These are phyloP conservation scores for Aspergillus sp. DNA, from an alignment of 2,329 filamentous ascomycete genomes.

Conservation along the genomic window DNA sequence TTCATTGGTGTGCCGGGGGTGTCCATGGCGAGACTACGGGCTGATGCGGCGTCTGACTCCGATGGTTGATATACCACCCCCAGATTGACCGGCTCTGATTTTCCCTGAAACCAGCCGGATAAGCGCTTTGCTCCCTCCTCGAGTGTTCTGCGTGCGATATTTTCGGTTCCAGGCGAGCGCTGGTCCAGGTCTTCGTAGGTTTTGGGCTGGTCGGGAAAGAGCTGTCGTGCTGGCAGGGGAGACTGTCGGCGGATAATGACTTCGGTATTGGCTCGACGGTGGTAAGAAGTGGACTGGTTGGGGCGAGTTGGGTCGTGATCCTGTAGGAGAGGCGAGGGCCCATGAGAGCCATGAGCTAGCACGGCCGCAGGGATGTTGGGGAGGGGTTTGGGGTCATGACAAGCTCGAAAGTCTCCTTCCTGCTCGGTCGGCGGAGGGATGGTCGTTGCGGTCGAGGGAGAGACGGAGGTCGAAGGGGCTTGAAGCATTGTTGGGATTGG, in stretches of 20 bases:
- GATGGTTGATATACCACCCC: conserved; percentile 28
- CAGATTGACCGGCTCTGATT: conserved; percentile 49
- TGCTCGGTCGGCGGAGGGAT: conserved; percentile 8
- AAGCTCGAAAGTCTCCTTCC: conserved; percentile 12
- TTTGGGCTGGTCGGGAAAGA: conserved; percentile 25
- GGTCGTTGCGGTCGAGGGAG: conserved; percentile 7
- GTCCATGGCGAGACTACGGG: conserved; percentile 8
- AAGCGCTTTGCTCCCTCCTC: conserved; percentile 36
- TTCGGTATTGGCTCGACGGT: conserved; percentile 36
- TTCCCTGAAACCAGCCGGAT: conserved; percentile 53
- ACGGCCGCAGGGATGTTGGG: conserved; percentile 13
- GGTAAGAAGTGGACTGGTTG: conserved; percentile 20
- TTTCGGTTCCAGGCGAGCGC: conserved; percentile 19
- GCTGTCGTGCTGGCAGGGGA: conserved; percentile 17
- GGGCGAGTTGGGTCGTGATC: conserved; percentile 12
- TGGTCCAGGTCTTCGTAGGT: conserved; percentile 21
- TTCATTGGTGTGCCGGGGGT: conserved; percentile 11
- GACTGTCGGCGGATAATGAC: conserved; percentile 24
- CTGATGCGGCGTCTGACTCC: conserved; percentile 14
- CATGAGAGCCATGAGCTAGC: conserved; percentile 15
- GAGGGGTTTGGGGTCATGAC: conserved; percentile 12
- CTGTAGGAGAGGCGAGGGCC: conserved; percentile 8
- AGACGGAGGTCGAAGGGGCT: conserved; percentile 16
- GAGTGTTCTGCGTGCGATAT: conserved; percentile 27
- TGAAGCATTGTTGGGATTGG: conserved; percentile 17